Evolutionary conservation across 257 asterid genomes (phyloP).

Genomic region (Capsicum chinense): DNA sequence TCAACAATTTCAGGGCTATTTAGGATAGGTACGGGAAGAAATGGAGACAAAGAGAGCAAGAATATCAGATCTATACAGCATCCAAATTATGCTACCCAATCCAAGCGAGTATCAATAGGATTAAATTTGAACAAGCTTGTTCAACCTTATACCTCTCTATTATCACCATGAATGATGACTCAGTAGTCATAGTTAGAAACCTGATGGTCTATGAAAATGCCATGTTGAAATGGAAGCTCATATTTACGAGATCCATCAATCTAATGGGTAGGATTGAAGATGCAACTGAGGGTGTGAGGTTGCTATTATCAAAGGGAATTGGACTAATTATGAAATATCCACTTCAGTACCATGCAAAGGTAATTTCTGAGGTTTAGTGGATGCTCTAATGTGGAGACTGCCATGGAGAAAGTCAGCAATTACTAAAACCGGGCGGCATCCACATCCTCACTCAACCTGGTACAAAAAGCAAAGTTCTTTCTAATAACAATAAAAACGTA

Average conservation of each 20-base stretch:
- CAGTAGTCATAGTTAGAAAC: slow-evolving; percentile 55
- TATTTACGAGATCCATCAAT: slow-evolving; percentile 51
- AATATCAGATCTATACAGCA: slow-evolving; percentile 41
- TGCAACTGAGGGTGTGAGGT: slow-evolving; percentile 44
- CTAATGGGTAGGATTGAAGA: slow-evolving; percentile 61
- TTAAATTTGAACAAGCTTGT: slow-evolving; percentile 37
- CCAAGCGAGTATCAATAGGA: slow-evolving; percentile 34
- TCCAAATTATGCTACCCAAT: slow-evolving; percentile 28
- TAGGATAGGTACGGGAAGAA: slow-evolving; percentile 28
- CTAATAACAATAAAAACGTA: no score
- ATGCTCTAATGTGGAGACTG: slow-evolving; percentile 43
- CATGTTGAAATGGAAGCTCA: slow-evolving; percentile 38
- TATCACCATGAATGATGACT: slow-evolving; percentile 41
- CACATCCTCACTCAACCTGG: no score
- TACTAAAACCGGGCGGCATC: slow-evolving; percentile 29
- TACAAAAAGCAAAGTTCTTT: no score
- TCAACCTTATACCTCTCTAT: slow-evolving; percentile 47
- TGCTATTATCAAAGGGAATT: slow-evolving; percentile 41
- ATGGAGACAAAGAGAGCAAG: neutral
- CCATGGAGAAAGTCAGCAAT: slow-evolving; percentile 43
- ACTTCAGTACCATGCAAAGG: slow-evolving; percentile 49
- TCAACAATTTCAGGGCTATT: slow-evolving; percentile 34
- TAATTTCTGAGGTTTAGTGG: slow-evolving; percentile 28
- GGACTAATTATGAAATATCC: slow-evolving; percentile 47
- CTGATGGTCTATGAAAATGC: slow-evolving; percentile 61